These are phyloP conservation scores for Spirogloea muscicola DNA, from an alignment of 139 green algal genomes.

Conservation along the genomic window DNA sequence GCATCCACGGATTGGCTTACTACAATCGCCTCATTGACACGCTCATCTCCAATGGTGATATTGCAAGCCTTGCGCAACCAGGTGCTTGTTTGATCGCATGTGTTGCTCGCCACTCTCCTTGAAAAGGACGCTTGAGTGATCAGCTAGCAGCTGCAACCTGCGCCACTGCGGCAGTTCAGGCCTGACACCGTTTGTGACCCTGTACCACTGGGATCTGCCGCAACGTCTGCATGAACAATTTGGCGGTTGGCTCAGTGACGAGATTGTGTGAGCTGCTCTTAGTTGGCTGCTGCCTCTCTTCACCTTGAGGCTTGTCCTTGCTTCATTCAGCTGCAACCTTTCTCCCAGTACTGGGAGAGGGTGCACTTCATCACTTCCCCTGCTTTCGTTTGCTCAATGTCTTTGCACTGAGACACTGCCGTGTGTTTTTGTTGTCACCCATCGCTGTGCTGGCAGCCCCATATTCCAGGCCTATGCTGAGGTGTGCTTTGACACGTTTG, in stretches of 20 bases:
- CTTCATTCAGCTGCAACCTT: too few species aligned
- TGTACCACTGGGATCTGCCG: constrained; percentile 38
- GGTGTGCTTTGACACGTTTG: constrained; percentile 16
- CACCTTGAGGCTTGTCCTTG: too few species aligned
- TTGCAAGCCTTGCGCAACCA: background rate
- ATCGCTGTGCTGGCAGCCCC: background rate
- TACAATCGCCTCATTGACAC: constrained; percentile 41
- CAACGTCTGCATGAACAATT: constrained; percentile 24
- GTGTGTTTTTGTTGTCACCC: too few species aligned
- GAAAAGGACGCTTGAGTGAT: background rate
- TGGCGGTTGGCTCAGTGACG: constrained; percentile 21
- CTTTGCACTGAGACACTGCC: too few species aligned
- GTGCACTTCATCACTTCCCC: too few species aligned
- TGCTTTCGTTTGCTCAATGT: too few species aligned
- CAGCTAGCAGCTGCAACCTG: background rate
- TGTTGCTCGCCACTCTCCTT: background rate
- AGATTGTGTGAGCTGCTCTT: constrained; percentile 20
- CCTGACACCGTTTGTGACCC: constrained; percentile 25
- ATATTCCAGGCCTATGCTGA: constrained; percentile 19
- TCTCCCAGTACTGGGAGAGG: too few species aligned
- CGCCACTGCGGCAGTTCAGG: constrained; percentile 1
- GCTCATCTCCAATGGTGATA: constrained; percentile 18
- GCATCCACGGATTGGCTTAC: constrained; percentile 26
- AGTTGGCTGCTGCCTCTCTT: too few species aligned
- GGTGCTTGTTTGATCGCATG: background rate